phyloP scores from a whole-genome alignment of 257 asterid species.

The Cordia subcordata region DNA sequence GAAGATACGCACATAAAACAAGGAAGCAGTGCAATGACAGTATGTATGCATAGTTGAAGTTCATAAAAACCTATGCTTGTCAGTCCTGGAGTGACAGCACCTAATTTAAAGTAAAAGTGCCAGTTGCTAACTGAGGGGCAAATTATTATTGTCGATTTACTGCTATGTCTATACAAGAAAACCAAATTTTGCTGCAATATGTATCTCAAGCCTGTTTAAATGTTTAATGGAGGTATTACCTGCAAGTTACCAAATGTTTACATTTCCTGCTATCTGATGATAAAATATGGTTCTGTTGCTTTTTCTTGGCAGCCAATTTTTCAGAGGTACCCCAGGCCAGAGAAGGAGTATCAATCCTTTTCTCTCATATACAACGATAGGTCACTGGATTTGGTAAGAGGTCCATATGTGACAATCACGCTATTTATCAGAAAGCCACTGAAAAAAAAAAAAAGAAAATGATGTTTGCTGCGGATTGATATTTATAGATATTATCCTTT shows the following conservation, averaged over 20 bases:
- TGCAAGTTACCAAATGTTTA: neutral
- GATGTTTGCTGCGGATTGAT: too few species aligned
- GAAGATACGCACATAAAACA: too few species aligned
- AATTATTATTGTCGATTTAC: neutral
- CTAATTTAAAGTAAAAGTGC: too few species aligned
- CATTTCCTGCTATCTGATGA: conserved; percentile 11
- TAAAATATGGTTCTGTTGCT: conserved; percentile 12
- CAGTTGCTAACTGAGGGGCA: too few species aligned
- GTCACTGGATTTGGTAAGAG: conserved; percentile 86
- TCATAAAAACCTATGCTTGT: too few species aligned
- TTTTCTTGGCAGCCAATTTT: conserved; percentile 70
- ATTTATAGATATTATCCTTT: neutral
- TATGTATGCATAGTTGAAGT: too few species aligned
- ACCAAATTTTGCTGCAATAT: too few species aligned
- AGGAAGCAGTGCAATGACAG: too few species aligned
- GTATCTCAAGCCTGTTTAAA: neutral
- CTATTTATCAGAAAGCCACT: too few species aligned
- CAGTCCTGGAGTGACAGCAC: too few species aligned
- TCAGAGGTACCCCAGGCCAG: conserved; percentile 90
- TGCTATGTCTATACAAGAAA: too few species aligned
- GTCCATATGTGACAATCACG: conserved; percentile 10
- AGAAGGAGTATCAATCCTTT: conserved; percentile 94
- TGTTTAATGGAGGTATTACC: neutral
- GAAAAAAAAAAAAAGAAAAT: too few species aligned
- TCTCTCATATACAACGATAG: conserved; percentile 87